Conservation (phyloP, 2,329 filamentous ascomycete genomes). For the Botryotinia convoluta region DNA sequence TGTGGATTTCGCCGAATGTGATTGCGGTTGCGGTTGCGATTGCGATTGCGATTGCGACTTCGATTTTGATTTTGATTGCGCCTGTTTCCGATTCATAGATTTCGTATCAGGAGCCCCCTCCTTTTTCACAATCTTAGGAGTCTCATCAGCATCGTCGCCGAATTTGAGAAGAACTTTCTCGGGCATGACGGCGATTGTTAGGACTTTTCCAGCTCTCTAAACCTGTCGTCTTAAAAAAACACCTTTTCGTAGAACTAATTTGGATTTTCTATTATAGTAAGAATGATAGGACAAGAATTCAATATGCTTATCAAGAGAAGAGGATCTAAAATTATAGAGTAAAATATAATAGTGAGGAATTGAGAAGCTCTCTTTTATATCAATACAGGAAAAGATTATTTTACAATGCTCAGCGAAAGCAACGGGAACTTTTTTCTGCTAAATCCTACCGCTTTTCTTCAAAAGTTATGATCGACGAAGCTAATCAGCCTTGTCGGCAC, state of each 20-base stretch:
- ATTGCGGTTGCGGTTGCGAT: slow-evolving; percentile 12
- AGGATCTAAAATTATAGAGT: neutral
- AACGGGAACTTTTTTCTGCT: slow-evolving; percentile 2
- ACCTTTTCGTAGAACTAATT: neutral
- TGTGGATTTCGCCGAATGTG: neutral
- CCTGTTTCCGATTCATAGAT: slow-evolving; percentile 29
- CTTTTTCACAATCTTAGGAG: neutral
- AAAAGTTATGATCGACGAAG: neutral
- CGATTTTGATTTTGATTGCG: slow-evolving; percentile 2
- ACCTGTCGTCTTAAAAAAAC: neutral
- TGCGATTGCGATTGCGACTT: slow-evolving; percentile 16
- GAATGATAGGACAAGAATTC: no score
- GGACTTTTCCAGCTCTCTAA: neutral
- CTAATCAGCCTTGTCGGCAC: neutral
- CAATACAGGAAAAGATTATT: neutral
- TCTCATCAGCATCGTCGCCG: slow-evolving; percentile 33
- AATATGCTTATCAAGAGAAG: neutral
- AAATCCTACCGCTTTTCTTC: neutral
- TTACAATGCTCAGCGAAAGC: neutral
- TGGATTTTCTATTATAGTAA: neutral
- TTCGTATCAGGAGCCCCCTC: neutral
- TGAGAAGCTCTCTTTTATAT: neutral
- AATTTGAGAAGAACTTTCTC: slow-evolving; percentile 44
- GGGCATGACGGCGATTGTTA: slow-evolving; percentile 38
- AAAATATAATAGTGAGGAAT: neutral